Conservation (phyloP, 768 basidiomycete genomes). For the Lactarius evosmus region DNA sequence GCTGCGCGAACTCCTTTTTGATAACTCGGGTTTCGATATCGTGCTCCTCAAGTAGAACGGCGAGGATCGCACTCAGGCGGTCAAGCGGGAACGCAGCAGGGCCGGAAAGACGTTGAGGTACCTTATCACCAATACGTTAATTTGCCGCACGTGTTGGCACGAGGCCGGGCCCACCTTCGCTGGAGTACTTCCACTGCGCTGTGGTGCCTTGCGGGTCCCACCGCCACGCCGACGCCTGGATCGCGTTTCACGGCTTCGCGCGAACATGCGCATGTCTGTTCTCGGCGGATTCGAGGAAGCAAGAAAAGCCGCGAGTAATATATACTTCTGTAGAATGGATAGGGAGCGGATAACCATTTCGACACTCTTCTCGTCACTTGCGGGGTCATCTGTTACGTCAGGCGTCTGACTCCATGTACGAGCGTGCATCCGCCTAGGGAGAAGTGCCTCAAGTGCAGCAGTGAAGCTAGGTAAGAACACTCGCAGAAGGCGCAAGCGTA, state of each 20-base stretch:
- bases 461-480: constrained; percentile 62
- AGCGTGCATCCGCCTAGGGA: constrained; percentile 66
- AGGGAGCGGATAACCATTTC: constrained; percentile 38
- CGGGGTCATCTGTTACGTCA: constrained; percentile 34
- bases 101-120: constrained; percentile 75
- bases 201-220: constrained; percentile 31
- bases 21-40: constrained; percentile 48
- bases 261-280: constrained; percentile 81
- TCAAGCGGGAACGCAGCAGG: constrained; percentile 78
- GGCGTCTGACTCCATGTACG: constrained; percentile 57
- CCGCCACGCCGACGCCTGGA: constrained; percentile 47
- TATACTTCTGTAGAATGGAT: constrained; percentile 68
- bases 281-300: constrained; percentile 83
- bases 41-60: constrained; percentile 72
- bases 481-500: constrained; percentile 61
- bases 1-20: constrained; percentile 48
- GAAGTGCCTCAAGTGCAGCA: constrained; percentile 59
- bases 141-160: not conserved
- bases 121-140: constrained; percentile 36
- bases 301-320: constrained; percentile 72
- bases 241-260: constrained; percentile 63
- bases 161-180: constrained; percentile 31
- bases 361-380: constrained; percentile 8
- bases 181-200: constrained; percentile 26
- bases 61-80: constrained; percentile 74